Evolutionary conservation across 1,284 basidiomycete species (phyloP), one percentile per base, ranked within the genome.

Genomic region (Polyporus tsugae): DNA sequence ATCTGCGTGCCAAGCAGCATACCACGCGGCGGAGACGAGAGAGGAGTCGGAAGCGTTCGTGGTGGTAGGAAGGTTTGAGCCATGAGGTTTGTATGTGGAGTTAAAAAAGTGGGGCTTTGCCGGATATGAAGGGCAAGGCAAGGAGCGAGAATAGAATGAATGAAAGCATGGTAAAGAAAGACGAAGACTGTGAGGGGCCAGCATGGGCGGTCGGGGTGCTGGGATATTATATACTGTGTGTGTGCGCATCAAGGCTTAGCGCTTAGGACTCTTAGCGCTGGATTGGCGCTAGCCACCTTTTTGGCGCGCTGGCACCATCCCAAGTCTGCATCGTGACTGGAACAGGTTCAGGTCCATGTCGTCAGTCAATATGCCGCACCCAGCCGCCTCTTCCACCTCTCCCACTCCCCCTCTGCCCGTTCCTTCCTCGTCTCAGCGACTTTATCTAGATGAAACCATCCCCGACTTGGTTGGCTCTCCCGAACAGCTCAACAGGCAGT

Each of bases 1-100:
- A 22, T 77, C 68, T 4, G 82, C 74, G 75, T 89, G 87, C 87
- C 89, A 92, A 33, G 88, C 87, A 55, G 90, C 84, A 73, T 85
- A 91, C 90, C 90, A 92, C 29, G 87, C 85, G 58, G 87, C 82
- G 44, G 87, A 75, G 44, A 90, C 80, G 9, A 46, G 49, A 22
- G 67, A 70, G 15, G 67, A 68, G n/a, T 58, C 42, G 61, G 64
- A 38, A 41, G 41, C 29, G 41, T 60, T 53, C 19, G 64, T 29
- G 35, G 55, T 17, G 38, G 61, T 62, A 36, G 38, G 66, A 25
- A 46, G 58, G 22, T 57, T 13, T 15, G 67, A 46, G 22, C 52
- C 6, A 38, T 44, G 57, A 36, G 59, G 57, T 29, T 36, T 61
- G 46, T 10, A 67, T 68, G 35, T 55, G 66, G 17, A 73, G 72